Evolutionary conservation across 331 rosid species (phyloP), one percentile per base, ranked within the genome.

Genomic region (Erythrophleum ivorense): DNA sequence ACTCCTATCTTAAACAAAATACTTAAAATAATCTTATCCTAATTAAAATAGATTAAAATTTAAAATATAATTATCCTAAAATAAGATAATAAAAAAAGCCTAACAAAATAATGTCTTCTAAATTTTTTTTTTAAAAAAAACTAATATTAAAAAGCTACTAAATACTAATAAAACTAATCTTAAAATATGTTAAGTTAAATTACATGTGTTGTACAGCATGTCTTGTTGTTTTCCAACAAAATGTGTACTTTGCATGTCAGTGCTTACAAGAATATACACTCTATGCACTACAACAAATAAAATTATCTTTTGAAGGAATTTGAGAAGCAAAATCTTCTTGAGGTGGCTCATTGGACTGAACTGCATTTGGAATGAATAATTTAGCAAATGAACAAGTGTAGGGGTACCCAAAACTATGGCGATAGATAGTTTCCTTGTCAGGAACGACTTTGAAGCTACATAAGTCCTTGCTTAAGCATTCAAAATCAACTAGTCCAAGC

Each of bases 401-500:
- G 57, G 64, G 70, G 29, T 52, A 36, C 67, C 74, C 72, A 78
- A 60, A 73, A 81, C 80, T 57, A 57, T 19, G 77, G 49, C 12
- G 31, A 66, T 40, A 66, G 7, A 31, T 63, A 33, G 50, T 38
- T 66, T n/a, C 72, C 52, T 66, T 36, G 21, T 3, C 14, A 5
- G 73, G 60, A 58, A 80, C 55, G 71, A 50, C 41, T 77, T 58
- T 21, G 68, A 72, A 80, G 16, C n/a, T 60, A 29, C 33, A 15
- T 40, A 16, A 33, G 14, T 78, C 70, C 70, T 36, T 33, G 76
- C 83, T 66, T 54, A 50, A 52, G 55, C 53, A 31, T 11, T 71
- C 36, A 79, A 73, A 60, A 50, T 60, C 82, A 76, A 80, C 76
- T 45, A 54, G 73, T 63, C 58, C 55, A 75, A 75, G 63, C 70